A percentile compares a stretch with the other conserved stretches of the same genome.
These are phyloP conservation scores for Calocera cornea DNA, from an alignment of 768 basidiomycete genomes.

Conservation along the genomic window DNA sequence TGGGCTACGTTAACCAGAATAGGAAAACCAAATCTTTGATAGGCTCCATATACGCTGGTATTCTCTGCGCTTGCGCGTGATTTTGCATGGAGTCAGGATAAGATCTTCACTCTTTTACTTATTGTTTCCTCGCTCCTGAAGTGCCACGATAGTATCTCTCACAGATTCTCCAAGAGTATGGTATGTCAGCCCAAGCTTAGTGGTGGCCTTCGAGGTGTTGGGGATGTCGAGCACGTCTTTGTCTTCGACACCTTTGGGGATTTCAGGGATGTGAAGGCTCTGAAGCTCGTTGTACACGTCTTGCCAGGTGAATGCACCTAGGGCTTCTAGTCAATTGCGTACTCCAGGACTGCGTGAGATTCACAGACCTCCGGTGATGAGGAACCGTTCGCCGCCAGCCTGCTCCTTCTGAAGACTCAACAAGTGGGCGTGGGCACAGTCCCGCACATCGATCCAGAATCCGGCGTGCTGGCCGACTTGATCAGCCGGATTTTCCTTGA, in stretches of 20 bases:
- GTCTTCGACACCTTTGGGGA: neutral
- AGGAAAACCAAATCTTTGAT: too few relatives aligned
- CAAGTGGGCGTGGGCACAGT: conserved; percentile 9
- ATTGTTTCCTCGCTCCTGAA: too few relatives aligned
- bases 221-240: neutral
- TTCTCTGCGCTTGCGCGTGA: too few relatives aligned
- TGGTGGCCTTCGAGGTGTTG: neutral
- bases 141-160: too few relatives aligned
- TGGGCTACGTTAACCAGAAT: too few relatives aligned
- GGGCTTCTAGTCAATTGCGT: too few relatives aligned
- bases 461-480: too few relatives aligned
- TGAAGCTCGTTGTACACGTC: conserved; percentile 5
- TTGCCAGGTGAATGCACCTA: conserved; percentile 11
- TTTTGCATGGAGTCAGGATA: too few relatives aligned
- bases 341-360: too few relatives aligned
- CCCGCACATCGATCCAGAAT: too few relatives aligned
- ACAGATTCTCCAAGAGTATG: neutral
- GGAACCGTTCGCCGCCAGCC: neutral
- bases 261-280: neutral
- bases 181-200: neutral
- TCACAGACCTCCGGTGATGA: conserved; percentile 8
- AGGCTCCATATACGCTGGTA: too few relatives aligned
- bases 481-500: neutral
- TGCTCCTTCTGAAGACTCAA: conserved; percentile 4
- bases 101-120: too few relatives aligned